phyloP scores from a whole-genome alignment of 2,329 filamentous ascomycete species.

The Ophiocordyceps robertsii region DNA sequence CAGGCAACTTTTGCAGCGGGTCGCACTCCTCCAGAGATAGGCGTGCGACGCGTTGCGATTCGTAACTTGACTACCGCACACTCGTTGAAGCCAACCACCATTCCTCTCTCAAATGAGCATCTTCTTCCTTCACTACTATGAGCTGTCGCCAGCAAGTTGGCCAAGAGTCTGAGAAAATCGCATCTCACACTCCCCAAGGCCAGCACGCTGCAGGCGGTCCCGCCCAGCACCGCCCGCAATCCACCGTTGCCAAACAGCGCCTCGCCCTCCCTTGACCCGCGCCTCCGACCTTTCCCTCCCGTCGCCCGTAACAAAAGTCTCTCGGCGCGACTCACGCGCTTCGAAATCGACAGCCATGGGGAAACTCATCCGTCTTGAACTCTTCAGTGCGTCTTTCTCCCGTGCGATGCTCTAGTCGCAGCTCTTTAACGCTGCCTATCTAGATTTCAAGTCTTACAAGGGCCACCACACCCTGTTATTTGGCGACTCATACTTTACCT shows the following conservation, averaged over 20 bases:
- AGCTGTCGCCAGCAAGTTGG: neutral
- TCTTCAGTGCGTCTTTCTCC: slow-evolving; percentile 57
- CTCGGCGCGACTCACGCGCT: neutral
- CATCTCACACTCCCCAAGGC: neutral
- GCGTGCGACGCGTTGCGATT: slow-evolving; percentile 1
- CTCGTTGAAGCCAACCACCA: neutral
- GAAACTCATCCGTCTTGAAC: slow-evolving; percentile 86
- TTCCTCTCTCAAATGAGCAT: neutral
- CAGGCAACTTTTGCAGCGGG: neutral
- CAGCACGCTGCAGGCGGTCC: neutral
- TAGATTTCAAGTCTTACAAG: slow-evolving; percentile 99
- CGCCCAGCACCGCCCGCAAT: neutral
- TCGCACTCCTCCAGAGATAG: neutral
- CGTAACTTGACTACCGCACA: neutral
- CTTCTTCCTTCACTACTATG: neutral
- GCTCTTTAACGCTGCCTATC: slow-evolving; percentile 3
- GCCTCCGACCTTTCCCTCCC: neutral
- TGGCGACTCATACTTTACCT: slow-evolving; percentile 97
- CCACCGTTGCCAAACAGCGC: neutral
- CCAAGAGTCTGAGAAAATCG: neutral
- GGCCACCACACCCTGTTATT: slow-evolving; percentile 90
- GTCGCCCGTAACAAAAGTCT: neutral
- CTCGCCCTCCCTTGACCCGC: neutral
- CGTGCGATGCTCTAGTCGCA: neutral
- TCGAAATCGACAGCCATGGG: slow-evolving; percentile 53